phyloP scores from a whole-genome alignment of 2,329 filamentous ascomycete species.

The Chaetomiaceae sp. region DNA sequence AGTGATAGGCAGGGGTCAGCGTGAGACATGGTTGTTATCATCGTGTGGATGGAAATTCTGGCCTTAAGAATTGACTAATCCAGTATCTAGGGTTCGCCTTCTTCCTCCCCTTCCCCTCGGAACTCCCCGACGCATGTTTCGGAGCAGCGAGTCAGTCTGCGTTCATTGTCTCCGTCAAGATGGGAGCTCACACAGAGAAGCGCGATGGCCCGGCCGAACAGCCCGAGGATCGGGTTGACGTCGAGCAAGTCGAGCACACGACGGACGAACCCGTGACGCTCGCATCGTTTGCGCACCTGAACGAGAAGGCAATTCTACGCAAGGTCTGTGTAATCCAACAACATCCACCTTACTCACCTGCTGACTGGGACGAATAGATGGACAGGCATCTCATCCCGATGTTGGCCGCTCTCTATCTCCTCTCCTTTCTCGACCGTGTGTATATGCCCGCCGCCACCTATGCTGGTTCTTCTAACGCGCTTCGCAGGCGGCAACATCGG shows the following conservation, averaged over 20 bases:
- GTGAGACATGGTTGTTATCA: too few relatives aligned
- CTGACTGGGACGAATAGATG: slow-evolving; percentile 34
- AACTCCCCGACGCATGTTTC: too few relatives aligned
- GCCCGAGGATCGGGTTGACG: slow-evolving; percentile 4
- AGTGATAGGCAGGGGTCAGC: too few relatives aligned
- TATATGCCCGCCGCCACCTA: not conserved
- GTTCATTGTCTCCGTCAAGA: not conserved
- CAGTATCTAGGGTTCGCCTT: too few relatives aligned
- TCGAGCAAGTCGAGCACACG: slow-evolving; percentile 6
- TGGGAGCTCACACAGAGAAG: slow-evolving; percentile 2
- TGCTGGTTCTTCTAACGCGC: not conserved
- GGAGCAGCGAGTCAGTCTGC: too few relatives aligned
- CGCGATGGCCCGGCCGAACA: not conserved
- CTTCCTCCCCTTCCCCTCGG: too few relatives aligned
- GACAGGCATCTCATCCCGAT: slow-evolving; percentile 49
- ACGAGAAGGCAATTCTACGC: slow-evolving; percentile 53
- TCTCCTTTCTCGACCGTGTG: slow-evolving; percentile 60
- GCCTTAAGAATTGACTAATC: too few relatives aligned
- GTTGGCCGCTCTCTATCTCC: slow-evolving; percentile 62
- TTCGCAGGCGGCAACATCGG: slow-evolving; percentile 52
- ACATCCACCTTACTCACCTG: not conserved
- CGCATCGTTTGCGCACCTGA: slow-evolving; percentile 34
- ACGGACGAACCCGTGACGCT: not conserved
- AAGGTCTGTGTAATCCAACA: slow-evolving; percentile 35
- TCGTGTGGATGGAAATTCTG: too few relatives aligned